phyloP scores from a whole-genome alignment of 2,329 filamentous ascomycete genomes.

The Massarina eburnea region DNA sequence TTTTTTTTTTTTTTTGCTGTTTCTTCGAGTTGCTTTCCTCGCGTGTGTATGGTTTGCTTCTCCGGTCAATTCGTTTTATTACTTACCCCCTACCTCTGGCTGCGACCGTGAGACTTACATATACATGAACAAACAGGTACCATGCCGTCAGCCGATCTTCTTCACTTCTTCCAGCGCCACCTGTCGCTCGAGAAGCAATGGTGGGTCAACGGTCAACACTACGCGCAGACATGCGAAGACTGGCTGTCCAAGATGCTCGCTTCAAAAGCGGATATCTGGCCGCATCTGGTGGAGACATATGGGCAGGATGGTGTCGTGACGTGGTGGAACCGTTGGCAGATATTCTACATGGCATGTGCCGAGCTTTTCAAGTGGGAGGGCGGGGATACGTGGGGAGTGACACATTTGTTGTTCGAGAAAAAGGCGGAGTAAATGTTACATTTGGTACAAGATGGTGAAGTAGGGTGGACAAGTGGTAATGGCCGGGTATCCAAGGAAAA shows the following conservation, averaged over 20 bases:
- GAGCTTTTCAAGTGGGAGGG: constrained; percentile 68
- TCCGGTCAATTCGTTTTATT: not conserved
- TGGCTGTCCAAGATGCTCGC: constrained; percentile 64
- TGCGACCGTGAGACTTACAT: not conserved
- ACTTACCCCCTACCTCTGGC: not conserved
- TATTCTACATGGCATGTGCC: constrained; percentile 72
- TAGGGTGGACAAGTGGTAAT: no score
- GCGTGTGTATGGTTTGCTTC: no score
- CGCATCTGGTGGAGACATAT: constrained; percentile 65
- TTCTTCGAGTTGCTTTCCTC: not conserved
- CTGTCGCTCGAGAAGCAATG: constrained; percentile 64
- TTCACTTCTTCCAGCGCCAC: constrained; percentile 68
- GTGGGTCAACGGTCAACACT: constrained; percentile 71
- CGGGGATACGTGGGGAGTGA: constrained; percentile 69
- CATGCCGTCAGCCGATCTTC: constrained; percentile 68
- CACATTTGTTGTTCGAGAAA: constrained; percentile 68
- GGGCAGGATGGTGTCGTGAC: constrained; percentile 60
- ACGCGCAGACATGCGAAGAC: constrained; percentile 70
- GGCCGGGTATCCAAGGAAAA: no score
- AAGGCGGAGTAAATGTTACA: not conserved
- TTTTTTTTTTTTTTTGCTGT: not conserved
- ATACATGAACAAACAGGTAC: constrained; percentile 3
- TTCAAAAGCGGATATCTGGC: constrained; percentile 64
- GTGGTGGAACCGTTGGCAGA: constrained; percentile 72
- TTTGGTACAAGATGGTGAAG: no score